Base-by-base conservation (phyloP, 2,329 filamentous ascomycete species). In the Colletotrichum sp. region DNA sequence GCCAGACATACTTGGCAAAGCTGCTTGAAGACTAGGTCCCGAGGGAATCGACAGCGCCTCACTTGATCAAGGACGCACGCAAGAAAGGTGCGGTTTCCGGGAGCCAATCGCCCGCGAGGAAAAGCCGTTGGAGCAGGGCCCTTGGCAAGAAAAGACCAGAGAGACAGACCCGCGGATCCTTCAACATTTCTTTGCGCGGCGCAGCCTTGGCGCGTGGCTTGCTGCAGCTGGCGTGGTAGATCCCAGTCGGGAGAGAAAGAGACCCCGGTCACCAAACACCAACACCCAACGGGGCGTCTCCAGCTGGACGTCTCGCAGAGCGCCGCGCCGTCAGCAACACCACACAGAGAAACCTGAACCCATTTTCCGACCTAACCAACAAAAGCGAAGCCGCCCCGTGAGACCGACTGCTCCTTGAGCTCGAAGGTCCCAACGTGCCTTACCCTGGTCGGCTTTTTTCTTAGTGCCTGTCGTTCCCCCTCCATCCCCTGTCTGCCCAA, bases 201-300 rank as follows among this genome's bases (percentile, higher is more conserved):
- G 70, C 65, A 36, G 59, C 44, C 70, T 69, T 76, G 73, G 73
- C 64, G 70, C 59, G 64, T 69, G 74, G 74, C 70, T 76, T 76
- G 59, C 49, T 76, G 71, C 60, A 76, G 71, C 32, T 66, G 74
- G 74, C 28, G 65, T 52, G 64, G 74, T 34, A 65, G 74, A 69
- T 74, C 74, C 28, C 6, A 26, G 24, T 59, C 55, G 24, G 24
- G 16, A 44, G 60, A 64, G 60, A 34, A 34, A 62, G 28, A 59
- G 26, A 28, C 21, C 55, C 21, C 7, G 24, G 55, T 26, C 55
- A 24, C 55, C 26, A 68, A 39, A 39, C 28, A 39, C 16, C 24
- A 32, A 34, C 18, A 15, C 16, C 55, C 12, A 70, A 30, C 60
- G 21, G 24, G 44, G 67, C 59, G 59, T 65, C 66, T 71, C 72